Base-by-base conservation (phyloP, 768 basidiomycete species). In the Rhodotorula paludigena region DNA sequence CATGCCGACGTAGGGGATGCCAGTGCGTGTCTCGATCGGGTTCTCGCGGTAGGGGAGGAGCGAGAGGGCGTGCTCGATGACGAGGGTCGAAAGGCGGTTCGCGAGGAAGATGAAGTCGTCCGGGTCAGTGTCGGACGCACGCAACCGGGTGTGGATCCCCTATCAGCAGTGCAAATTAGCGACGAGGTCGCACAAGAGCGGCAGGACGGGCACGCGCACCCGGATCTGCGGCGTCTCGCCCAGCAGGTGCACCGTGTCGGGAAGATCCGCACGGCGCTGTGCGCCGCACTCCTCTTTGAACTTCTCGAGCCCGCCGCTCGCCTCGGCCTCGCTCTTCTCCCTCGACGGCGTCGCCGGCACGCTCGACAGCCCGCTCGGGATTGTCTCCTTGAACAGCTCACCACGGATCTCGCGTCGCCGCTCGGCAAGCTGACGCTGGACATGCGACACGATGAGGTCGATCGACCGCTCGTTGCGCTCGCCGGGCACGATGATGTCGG, bases 401-500 rank as follows among this genome's bases (percentile, higher is more conserved):
- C 84, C 83, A 23, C 92, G 81, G 76, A 97, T 87, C 47, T 83
- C 82, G 32, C 85, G 84, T 7, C 86, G 83, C 7, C 93, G 86
- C 60, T 90, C 88, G 57, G 86, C 84, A 53, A 98, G 83, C 77
- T 96, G 87, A 45, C 87, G 84, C 35, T 86, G 84, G 64, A 98
- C 85, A 76, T 98, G 96, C 4, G 90, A 91, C 23, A 87, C 86
- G 60, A 99, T 91, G 45, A 99, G 82, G 67, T 96, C 93, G 61
- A 96, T 92, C 7, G 94, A 92, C 16, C 94, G 87, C 30, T 84
- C 78, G 75, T 98, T 98, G 71, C 91, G 86, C 6, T 85, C 85
- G 5, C 94, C 94, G 3, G 93, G 93, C n/a, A 99, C 93, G 71
- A 97, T 93, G 44, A 99, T 90, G 76, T 99, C 92, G 5, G 94